Conservation (phyloP, 352 stramenopile genomes). For the Phytophthora sp. region DNA sequence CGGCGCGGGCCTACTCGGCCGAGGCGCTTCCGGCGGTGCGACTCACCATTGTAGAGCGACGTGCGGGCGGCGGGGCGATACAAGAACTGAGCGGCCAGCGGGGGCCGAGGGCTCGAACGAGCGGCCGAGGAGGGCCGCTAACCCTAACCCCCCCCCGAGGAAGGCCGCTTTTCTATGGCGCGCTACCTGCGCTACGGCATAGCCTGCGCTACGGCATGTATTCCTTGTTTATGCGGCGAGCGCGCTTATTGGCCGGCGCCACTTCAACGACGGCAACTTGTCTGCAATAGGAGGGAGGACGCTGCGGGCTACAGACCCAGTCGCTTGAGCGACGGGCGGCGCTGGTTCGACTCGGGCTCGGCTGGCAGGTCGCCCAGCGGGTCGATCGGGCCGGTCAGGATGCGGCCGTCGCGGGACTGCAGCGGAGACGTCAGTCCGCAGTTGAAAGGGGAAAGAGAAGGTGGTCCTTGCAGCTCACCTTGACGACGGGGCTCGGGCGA, state of each 20-base stretch:
- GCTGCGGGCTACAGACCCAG: conserved; percentile 49
- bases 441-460: background rate
- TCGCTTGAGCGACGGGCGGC: conserved; percentile 58
- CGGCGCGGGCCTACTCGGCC: background rate
- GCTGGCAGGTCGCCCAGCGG: conserved; percentile 54
- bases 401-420: conserved; percentile 56
- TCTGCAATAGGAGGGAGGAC: too few species aligned
- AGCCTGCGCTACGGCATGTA: background rate
- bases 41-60: conserved; percentile 18
- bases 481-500: conserved; percentile 46
- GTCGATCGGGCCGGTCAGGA: conserved; percentile 56
- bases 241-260: conserved; percentile 20
- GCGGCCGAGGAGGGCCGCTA: too few species aligned
- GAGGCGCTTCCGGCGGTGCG: conserved; percentile 9
- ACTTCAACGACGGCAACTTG: conserved; percentile 23
- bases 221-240: conserved; percentile 5
- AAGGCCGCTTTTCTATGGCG: conserved; percentile 21
- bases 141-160: too few species aligned
- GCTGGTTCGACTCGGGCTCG: conserved; percentile 57
- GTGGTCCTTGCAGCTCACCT: conserved; percentile 39
- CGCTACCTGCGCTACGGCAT: conserved; percentile 2
- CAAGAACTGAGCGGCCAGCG: conserved; percentile 31
- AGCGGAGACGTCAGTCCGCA: background rate
- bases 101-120: conserved; percentile 24
- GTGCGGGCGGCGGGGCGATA: conserved; percentile 25